Base-by-base conservation (phyloP, 108 stramenopile genomes). In the Schizochytrium sp. region DNA sequence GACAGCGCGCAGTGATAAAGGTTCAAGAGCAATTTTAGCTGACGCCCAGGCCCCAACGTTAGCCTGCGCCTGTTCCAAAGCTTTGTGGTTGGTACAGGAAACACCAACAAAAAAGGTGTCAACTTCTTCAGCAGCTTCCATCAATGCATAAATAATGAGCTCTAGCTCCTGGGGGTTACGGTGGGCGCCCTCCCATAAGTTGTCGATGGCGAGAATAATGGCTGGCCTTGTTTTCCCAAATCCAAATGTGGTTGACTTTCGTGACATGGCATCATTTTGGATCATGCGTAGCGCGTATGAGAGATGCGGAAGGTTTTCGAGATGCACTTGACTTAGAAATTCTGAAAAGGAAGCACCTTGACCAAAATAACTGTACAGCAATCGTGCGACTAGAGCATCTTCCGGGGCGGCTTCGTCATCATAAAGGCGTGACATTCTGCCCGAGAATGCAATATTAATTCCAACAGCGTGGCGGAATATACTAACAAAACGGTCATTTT, bases 311-410 rank as follows among this genome's bases (percentile, higher is more conserved):
- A 83, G 2, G 4, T 46, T 53, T 1, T 49, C 53, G 1, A n/a
- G 49, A n/a, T 83, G 38, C 13, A 83, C 55, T 55, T 83, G 73
- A 12, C 7, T 13, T 5, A 83, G 46, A 55, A 83, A 83, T n/a
- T 83, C 73, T 7, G 50, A 5, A 47, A 83, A 83, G 50, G 50
- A 13, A 28, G 5, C 15, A 7, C n/a, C 50, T 28, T 83, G 50
- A 10, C 73, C 73, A 83, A 83, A 83, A 53, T 83, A 83, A 53
- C 73, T 83, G 2, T 83, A 47, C 19, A 83, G n/a, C 10, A 83
- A 10, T 4, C 73, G 46, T 5, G 73, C 46, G 53, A 17, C 19
- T 10, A 83, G 73, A 4, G 73, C 73, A 28, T 83, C 73, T 47
- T 83, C 73, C 5, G 64, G 64, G 41, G 64, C 64, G 64, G 15